Evolutionary conservation across 371 early-diverging fungal genomes (phyloP).

Genomic region (Capillidium rhysosporum): DNA sequence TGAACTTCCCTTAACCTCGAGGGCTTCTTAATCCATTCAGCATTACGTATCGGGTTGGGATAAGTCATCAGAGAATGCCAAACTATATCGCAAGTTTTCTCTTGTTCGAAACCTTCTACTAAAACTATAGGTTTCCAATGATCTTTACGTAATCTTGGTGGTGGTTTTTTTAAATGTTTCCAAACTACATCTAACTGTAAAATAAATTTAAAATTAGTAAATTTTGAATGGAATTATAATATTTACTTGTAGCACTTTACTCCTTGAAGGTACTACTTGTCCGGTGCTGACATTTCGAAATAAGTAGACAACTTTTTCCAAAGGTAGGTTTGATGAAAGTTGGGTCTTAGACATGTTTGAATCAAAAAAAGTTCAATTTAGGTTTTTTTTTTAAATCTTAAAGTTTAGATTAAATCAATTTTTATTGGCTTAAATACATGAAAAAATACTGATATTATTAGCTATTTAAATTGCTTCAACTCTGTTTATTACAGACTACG

Average conservation of each 20-base stretch:
- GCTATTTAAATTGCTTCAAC: no score
- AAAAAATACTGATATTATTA: no score
- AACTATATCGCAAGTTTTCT: slow-evolving; percentile 4
- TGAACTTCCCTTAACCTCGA: neutral
- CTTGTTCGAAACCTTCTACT: neutral
- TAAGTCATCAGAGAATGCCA: slow-evolving; percentile 2
- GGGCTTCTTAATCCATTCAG: neutral
- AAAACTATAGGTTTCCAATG: slow-evolving; percentile 5
- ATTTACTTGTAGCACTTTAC: neutral
- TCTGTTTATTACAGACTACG: no score
- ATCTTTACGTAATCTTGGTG: neutral
- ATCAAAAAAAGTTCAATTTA: no score
- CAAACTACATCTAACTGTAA: neutral
- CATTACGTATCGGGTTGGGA: neutral
- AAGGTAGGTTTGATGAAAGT: no score
- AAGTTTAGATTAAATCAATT: no score
- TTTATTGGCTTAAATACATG: no score
- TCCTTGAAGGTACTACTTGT: slow-evolving; percentile 3
- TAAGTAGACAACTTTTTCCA: neutral
- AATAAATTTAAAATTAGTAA: neutral
- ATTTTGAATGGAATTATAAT: neutral
- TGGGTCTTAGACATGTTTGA: no score
- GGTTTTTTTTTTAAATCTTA: no score
- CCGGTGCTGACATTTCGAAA: neutral
- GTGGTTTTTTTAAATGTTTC: neutral